These are phyloP conservation scores for Diaporthe vaccinii DNA, from an alignment of 2,329 filamentous ascomycete genomes.

Conservation along the genomic window DNA sequence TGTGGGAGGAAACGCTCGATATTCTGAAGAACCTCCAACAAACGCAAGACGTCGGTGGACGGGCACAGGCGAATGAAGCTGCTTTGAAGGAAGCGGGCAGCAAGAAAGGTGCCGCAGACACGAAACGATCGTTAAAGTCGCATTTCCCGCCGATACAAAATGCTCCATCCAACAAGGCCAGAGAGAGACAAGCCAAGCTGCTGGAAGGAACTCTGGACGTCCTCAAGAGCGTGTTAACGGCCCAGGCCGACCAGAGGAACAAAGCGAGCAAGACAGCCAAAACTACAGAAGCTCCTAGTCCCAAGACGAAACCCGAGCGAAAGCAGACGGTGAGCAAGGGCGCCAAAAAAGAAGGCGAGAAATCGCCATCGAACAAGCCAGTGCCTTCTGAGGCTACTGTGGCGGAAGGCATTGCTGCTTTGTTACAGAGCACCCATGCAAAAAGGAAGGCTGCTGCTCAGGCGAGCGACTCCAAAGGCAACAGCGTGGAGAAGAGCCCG, in stretches of 20 bases:
- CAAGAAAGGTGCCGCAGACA: conserved; percentile 30
- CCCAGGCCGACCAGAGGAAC: conserved; percentile 43
- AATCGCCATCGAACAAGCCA: background rate
- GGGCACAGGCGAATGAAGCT: background rate
- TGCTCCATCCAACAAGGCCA: conserved; percentile 25
- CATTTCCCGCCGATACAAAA: conserved; percentile 32
- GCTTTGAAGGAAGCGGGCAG: background rate
- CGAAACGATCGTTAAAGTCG: conserved; percentile 36
- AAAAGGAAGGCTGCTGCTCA: background rate
- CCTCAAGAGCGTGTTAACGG: conserved; percentile 54
- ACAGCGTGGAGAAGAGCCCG: background rate
- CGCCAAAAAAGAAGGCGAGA: background rate
- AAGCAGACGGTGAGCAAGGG: conserved; percentile 13
- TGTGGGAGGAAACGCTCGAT: conserved; percentile 48
- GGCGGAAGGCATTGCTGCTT: conserved; percentile 19
- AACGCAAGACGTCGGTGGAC: conserved; percentile 25
- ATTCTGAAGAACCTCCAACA: conserved; percentile 45
- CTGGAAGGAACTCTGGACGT: conserved; percentile 54
- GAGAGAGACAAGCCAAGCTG: conserved; percentile 48
- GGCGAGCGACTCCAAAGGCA: background rate
- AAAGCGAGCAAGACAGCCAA: conserved; percentile 34
- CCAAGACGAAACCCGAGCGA: conserved; percentile 27
- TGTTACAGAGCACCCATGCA: background rate
- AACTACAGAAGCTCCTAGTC: background rate
- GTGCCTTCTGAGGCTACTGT: background rate